Evolutionary conservation across 805 yeast genomes (phyloP).

Genomic region (Yarrowia sp.): DNA sequence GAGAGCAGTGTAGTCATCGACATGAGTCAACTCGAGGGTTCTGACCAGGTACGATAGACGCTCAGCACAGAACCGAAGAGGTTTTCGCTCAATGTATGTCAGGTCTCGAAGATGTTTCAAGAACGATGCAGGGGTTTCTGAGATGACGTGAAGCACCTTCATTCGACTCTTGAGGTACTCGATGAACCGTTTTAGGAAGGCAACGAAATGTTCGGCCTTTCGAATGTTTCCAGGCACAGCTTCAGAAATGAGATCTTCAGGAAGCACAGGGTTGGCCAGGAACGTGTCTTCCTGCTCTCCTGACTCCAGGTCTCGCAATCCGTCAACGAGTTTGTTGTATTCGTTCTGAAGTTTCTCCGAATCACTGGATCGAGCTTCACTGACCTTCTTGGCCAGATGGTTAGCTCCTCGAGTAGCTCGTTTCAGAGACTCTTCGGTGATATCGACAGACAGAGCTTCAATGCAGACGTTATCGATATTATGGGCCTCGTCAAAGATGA

Average conservation of each 20-base stretch:
- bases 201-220: slow-evolving; percentile 95
- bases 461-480: slow-evolving; percentile 98
- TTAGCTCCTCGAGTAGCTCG: slow-evolving; percentile 88
- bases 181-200: slow-evolving; percentile 88
- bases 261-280: slow-evolving; percentile 86
- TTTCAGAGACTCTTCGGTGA: slow-evolving; percentile 87
- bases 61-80: slow-evolving; percentile 89
- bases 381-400: slow-evolving; percentile 79
- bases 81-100: slow-evolving; percentile 91
- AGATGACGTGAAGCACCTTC: slow-evolving; percentile 96
- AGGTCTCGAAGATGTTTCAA: slow-evolving; percentile 90
- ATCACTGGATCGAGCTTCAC: slow-evolving; percentile 81
- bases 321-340: slow-evolving; percentile 88
- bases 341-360: slow-evolving; percentile 85
- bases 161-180: slow-evolving; percentile 95
- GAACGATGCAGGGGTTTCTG: slow-evolving; percentile 96
- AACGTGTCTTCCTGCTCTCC: slow-evolving; percentile 68
- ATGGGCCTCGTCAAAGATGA: slow-evolving; percentile 98
- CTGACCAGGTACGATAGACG: slow-evolving; percentile 85
- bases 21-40: slow-evolving; percentile 83
- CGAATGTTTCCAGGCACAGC: slow-evolving; percentile 98
- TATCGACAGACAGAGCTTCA: slow-evolving; percentile 88
- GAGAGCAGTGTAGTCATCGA: slow-evolving; percentile 90
- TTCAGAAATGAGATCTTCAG: slow-evolving; percentile 84
- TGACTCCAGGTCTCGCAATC: slow-evolving; percentile 80